These are phyloP conservation scores for Drechslerella dactyloides DNA, from an alignment of 2,329 filamentous ascomycete species.

Conservation along the genomic window DNA sequence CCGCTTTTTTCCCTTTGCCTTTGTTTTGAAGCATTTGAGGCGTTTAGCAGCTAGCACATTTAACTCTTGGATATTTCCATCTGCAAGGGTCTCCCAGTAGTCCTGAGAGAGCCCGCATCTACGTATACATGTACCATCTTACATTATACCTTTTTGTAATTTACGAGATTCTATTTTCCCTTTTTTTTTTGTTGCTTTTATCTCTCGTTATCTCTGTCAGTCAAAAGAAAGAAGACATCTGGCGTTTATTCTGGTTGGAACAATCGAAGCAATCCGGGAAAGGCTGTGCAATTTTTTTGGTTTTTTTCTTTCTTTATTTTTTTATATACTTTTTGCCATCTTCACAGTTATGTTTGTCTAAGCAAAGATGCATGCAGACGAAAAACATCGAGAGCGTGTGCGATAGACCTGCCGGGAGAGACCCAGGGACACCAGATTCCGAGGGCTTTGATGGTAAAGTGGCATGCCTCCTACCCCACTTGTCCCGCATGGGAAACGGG, in stretches of 20 bases:
- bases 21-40: constrained; percentile 39
- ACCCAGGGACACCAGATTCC: not conserved
- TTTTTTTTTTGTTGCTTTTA: constrained; percentile 14
- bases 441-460: not conserved
- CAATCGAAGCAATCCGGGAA: constrained; percentile 11
- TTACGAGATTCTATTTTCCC: constrained; percentile 28
- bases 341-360: not conserved
- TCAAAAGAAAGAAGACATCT: constrained; percentile 16
- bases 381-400: not conserved
- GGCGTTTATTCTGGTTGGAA: constrained; percentile 49
- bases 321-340: too few relatives aligned
- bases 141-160: constrained; percentile 39
- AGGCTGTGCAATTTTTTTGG: constrained; percentile 20
- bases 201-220: constrained; percentile 5
- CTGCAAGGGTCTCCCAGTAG: constrained; percentile 29
- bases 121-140: constrained; percentile 19
- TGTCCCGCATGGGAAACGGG: not conserved
- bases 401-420: not conserved
- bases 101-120: constrained; percentile 8
- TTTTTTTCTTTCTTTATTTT: constrained; percentile 24
- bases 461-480: not conserved
- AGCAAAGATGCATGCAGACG: not conserved
- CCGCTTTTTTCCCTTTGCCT: constrained; percentile 19
- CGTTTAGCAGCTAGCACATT: constrained; percentile 36
- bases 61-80: constrained; percentile 7